Evolutionary conservation across 371 early-diverging fungal species (phyloP).

Genomic region (Actinomortierella ambigua): DNA sequence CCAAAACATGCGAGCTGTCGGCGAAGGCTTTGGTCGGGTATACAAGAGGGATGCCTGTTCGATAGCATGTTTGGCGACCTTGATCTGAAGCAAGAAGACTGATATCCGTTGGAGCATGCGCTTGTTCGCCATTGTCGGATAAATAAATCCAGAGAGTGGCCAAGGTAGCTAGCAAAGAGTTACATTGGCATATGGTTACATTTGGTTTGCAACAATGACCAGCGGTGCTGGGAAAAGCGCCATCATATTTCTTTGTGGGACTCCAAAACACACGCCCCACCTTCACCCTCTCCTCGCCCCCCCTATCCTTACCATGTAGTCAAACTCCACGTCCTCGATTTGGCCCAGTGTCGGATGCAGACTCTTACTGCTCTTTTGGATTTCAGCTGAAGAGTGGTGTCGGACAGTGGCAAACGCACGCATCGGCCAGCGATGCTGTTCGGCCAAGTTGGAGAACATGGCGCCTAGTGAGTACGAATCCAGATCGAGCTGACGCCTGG

Average conservation of each 20-base stretch:
- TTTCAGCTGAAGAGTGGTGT: too few relatives aligned
- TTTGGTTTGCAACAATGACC: not conserved
- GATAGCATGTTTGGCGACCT: conserved; percentile 25
- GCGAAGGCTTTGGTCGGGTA: conserved; percentile 6
- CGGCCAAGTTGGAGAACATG: conserved; percentile 7
- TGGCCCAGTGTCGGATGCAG: too few relatives aligned
- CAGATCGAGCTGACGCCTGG: not conserved
- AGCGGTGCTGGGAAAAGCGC: not conserved
- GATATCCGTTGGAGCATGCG: conserved; percentile 36
- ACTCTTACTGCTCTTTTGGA: too few relatives aligned
- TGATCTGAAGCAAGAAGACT: conserved; percentile 30
- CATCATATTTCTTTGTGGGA: too few relatives aligned
- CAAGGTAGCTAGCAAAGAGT: conserved; percentile 22
- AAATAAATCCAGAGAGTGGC: conserved; percentile 29
- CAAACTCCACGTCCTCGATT: conserved; percentile 30
- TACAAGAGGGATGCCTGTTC: conserved; percentile 24
- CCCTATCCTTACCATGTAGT: conserved; percentile 27
- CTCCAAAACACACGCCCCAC: too few relatives aligned
- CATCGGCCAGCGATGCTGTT: conserved; percentile 1
- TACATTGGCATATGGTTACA: too few relatives aligned
- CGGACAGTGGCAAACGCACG: too few relatives aligned
- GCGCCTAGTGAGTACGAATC: not conserved
- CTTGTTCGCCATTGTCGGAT: conserved; percentile 19
- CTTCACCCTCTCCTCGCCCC: too few relatives aligned
- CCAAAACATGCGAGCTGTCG: conserved; percentile 17